These are phyloP conservation scores for Wickerhamiella galacta DNA, from an alignment of 805 yeast species.

Conservation along the genomic window DNA sequence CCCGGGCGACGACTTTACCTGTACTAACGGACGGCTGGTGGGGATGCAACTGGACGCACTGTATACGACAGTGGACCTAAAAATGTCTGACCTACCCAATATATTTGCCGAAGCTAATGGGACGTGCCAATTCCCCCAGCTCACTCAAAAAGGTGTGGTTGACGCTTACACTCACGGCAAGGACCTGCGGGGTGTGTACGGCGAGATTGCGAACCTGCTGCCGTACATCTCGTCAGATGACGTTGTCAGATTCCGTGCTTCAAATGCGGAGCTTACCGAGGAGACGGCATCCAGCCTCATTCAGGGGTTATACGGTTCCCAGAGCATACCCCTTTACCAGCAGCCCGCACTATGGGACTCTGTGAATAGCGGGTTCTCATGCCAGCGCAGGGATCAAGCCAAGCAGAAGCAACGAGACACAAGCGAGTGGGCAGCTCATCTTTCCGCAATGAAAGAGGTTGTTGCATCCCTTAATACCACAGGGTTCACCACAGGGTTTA, in stretches of 20 bases:
- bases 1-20: conserved; percentile 21
- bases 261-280: conserved; percentile 27
- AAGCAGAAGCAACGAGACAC: conserved; percentile 17
- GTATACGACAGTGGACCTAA: conserved; percentile 9
- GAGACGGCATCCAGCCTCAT: conserved; percentile 26
- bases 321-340: conserved; percentile 21
- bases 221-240: conserved; percentile 23
- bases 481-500: conserved; percentile 8
- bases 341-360: conserved; percentile 21
- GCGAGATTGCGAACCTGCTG: conserved; percentile 20
- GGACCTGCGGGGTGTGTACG: conserved; percentile 26
- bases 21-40: conserved; percentile 16
- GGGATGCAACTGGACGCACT: conserved; percentile 16
- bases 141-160: conserved; percentile 26
- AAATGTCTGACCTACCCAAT: conserved; percentile 14
- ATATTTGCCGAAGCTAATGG: conserved; percentile 15
- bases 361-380: conserved; percentile 24
- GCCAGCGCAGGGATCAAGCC: conserved; percentile 21
- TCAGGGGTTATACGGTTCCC: conserved; percentile 22
- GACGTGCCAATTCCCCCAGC: conserved; percentile 27
- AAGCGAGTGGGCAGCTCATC: conserved; percentile 25
- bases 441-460: conserved; percentile 19
- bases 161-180: conserved; percentile 27
- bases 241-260: conserved; percentile 22
- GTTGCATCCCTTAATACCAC: conserved; percentile 20